These are phyloP conservation scores for Mycena filopes DNA, from an alignment of 768 basidiomycete genomes.

Conservation along the genomic window DNA sequence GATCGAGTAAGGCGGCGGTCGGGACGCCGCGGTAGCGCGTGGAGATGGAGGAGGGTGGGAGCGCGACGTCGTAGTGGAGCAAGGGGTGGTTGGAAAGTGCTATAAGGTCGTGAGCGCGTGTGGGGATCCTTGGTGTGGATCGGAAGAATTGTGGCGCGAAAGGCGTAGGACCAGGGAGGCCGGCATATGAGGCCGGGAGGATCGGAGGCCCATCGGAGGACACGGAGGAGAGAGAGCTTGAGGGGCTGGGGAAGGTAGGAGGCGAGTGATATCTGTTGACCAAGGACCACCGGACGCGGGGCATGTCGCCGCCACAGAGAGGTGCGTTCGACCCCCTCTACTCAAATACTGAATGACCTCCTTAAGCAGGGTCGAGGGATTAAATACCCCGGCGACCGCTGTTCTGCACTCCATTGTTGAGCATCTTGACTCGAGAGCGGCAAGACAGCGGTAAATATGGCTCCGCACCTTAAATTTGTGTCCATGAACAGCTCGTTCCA, in stretches of 20 bases:
- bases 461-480: background rate
- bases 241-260: constrained; percentile 2
- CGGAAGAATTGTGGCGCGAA: background rate
- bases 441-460: too few species aligned
- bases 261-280: constrained; percentile 21
- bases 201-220: constrained; percentile 3
- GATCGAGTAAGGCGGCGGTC: background rate
- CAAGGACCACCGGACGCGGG: constrained; percentile 12
- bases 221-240: constrained; percentile 1
- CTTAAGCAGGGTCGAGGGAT: background rate
- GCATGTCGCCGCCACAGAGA: background rate
- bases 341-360: too few species aligned
- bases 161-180: constrained; percentile 17
- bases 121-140: background rate
- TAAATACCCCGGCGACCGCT: background rate
- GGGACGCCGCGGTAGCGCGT: constrained; percentile 4
- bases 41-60: constrained; percentile 10
- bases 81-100: background rate
- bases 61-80: constrained; percentile 13
- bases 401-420: background rate
- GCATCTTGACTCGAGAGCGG: background rate
- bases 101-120: constrained; percentile 13
- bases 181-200: background rate
- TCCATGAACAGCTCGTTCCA: background rate
- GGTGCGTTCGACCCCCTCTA: background rate